Base-by-base conservation (phyloP, 257 asterid species). In the Verbena officinalis region DNA sequence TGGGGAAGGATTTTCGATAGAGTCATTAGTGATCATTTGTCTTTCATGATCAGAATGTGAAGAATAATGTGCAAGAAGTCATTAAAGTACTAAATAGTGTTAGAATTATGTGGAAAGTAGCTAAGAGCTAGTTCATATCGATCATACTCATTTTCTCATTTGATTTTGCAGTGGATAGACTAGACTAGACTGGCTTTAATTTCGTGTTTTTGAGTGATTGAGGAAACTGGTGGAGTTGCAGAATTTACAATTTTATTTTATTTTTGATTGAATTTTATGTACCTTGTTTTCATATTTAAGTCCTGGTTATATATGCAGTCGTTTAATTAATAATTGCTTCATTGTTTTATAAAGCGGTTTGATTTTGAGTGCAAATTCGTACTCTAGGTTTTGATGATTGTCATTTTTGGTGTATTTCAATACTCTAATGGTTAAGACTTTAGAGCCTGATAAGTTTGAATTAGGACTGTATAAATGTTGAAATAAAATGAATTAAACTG, bases 121-220 rank as follows among this genome's bases (percentile, higher is more conserved):
- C 54, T 60, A 53, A 15, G 57, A 60, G 56, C 61, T 55, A 65
- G 77, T 59, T 55, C 27, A 7, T 59, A 51, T 60, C n/a, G n/a
- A n/a, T n/a, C 48, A 6, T 44, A 52, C 70, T 39, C 24, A 23
- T 48, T 15, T 65, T 74, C 75, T 53, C 59, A 30, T 22, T 81
- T 69, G 73, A 45, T 75, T 74, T 81, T 55, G 71, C 81, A 52
- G 73, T 60, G 43, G 62, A 48, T 68, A 71, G 70, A 31, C 72
- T 51, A 24, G 52, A 42, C 59, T 63, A n/a, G n/a, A n/a, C n/a
- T n/a, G n/a, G n/a, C n/a, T 72, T 58, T 55, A 34, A 58, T 44
- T 5, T 44, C 0, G 12, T 15, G 17, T 0, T 73, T 46, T 57
- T 68, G 60, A 9, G 16, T 58, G 22, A 53, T 68, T 11, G 43